Base-by-base conservation (phyloP, 2,329 filamentous ascomycete species). In the Colletotrichum zoysiae region DNA sequence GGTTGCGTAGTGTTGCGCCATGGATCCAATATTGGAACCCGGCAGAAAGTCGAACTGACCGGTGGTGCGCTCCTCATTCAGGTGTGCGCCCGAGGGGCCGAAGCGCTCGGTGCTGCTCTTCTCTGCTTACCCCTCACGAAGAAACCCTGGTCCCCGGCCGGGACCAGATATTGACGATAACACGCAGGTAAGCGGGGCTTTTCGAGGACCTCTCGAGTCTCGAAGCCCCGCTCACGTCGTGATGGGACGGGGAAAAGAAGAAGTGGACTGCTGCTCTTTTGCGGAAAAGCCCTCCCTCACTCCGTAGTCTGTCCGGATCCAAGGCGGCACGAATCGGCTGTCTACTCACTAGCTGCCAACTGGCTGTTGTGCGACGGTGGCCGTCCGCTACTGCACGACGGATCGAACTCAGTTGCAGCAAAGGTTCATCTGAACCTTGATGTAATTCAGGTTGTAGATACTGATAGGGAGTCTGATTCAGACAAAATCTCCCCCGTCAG, bases 321-420 rank as follows among this genome's bases (percentile, higher is more conserved):
- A 26, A 67, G 33, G 42, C 58, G 58, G 57, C 65, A 68, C 35
- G 58, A 67, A 55, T 58, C 50, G 68, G 65, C 38, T 57, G 42
- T 58, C 44, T 57, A 50, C 62, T 51, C 51, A 44, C 20, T 48
- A 44, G 51, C 40, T 44, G 42, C 42, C 38, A 50, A 42, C 12
- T 62, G 65, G 42, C 38, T 58, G 64, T 16, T 69, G 53, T 69
- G 69, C 30, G 68, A 23, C 61, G 66, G 56, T 65, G 60, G 65
- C 50, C 48, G 40, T 51, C 59, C 46, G 56, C 55, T 71, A 70
- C 57, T 66, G 70, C 61, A 71, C 23, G 26, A 40, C 40, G 67
- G 44, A 71, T 67, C 67, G 70, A 66, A 50, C 61, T 61, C 70
- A 61, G 67, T 30, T 67, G 70, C 67, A 67, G 67, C 33, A 53